phyloP scores from a whole-genome alignment of 108 stramenopile genomes.

The Chaetoceros tenuissimus region DNA sequence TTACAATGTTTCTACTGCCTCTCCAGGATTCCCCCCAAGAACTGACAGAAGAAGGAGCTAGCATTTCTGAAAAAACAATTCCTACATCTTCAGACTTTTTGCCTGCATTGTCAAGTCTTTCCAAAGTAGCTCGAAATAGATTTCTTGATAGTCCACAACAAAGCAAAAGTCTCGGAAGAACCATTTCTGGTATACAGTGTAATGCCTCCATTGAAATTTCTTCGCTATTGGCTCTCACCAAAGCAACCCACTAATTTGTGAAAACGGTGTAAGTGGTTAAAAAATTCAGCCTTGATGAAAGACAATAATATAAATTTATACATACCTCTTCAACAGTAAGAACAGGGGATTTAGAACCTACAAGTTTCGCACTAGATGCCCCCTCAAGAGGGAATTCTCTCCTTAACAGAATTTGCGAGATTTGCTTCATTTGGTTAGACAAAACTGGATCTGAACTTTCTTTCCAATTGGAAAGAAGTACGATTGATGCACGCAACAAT shows the following conservation, averaged over 20 bases:
- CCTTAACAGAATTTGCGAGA: too few relatives aligned
- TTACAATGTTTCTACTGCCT: slow-evolving; percentile 30
- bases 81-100: slow-evolving; percentile 25
- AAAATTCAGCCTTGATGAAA: slow-evolving; percentile 1
- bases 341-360: too few relatives aligned
- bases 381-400: too few relatives aligned
- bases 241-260: slow-evolving; percentile 51
- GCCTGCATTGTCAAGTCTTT: slow-evolving; percentile 48
- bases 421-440: too few relatives aligned
- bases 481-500: slow-evolving; percentile 6
- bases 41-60: slow-evolving; percentile 49
- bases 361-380: too few relatives aligned
- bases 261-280: not conserved
- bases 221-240: slow-evolving; percentile 50
- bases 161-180: slow-evolving; percentile 63
- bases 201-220: slow-evolving; percentile 52
- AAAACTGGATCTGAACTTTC: too few relatives aligned
- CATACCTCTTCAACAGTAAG: not conserved
- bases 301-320: not conserved
- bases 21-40: slow-evolving; percentile 54
- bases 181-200: slow-evolving; percentile 44
- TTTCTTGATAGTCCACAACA: slow-evolving; percentile 60
- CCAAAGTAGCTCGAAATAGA: slow-evolving; percentile 53
- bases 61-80: slow-evolving; percentile 30
- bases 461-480: not conserved